Base-by-base conservation (phyloP, 305 asterid genomes). In the Fraxinus floribunda region DNA sequence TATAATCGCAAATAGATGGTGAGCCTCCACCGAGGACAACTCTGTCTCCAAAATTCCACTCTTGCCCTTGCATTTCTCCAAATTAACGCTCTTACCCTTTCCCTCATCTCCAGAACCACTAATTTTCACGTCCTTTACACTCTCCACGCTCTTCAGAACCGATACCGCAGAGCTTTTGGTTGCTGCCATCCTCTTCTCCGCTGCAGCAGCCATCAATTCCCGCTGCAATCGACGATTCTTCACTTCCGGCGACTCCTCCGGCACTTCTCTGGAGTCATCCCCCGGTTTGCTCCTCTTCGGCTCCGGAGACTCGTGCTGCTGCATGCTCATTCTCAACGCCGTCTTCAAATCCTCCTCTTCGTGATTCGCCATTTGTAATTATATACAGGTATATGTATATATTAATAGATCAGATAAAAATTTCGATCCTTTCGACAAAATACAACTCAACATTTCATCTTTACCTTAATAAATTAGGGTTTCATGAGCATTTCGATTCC, bases 141-240 rank as follows among this genome's bases (percentile, higher is more conserved):
- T 76, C 87, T 88, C 91, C 85, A 80, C 88, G 71, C 77, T 88
- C 86, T 78, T 76, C 16, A 77, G 18, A 0, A 79, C 76, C 2
- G 41, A 41, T 6, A 30, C 44, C 7, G 81, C 75, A 24, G 80
- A 79, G 44, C n/a, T 80, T 79, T 78, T 87, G 13, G 83, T 80
- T 24, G 79, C 91, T 78, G 72, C 83, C 91, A 84, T 84, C 86
- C 92, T 87, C 83, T 85, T 90, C 86, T 95, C 98, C 20, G 99
- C 99, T 15, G 99, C 98, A 66, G 97, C 93, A 20, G 99, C 99
- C 99, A 90, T 95, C 77, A 94, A 86, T 85, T 94, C 99, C 84
- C 97, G 88, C 93, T 93, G 97, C 49, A 66, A 71, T 55, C 89
- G 83, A 10, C 97, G 86, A 77, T 82, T 85, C 82, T 81, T 84